Conservation (phyloP, 352 stramenopile species). For the Halophytophthora polymorphica region DNA sequence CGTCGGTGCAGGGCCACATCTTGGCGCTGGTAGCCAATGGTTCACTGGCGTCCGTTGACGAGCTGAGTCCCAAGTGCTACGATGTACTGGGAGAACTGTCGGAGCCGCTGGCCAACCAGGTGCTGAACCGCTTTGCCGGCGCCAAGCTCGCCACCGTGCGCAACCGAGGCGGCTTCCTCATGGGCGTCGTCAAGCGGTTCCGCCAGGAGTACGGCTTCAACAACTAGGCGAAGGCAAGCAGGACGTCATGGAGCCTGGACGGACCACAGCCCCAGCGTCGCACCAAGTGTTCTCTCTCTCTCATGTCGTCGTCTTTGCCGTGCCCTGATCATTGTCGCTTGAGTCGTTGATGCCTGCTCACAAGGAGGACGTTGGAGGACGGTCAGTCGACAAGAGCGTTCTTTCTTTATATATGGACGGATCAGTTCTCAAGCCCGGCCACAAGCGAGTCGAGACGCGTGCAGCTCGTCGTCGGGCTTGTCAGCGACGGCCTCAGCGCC, state of each 20-base stretch:
- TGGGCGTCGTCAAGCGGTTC: conserved; percentile 77
- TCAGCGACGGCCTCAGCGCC: background rate
- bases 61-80: conserved; percentile 80
- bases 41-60: conserved; percentile 59
- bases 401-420: background rate
- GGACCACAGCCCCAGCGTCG: no score
- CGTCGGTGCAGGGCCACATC: conserved; percentile 69
- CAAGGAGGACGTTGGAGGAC: no score
- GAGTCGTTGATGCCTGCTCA: no score
- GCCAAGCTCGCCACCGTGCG: conserved; percentile 68
- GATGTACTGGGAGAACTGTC: conserved; percentile 74
- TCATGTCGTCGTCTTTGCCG: no score
- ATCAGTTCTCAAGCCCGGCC: no score
- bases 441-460: no score
- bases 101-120: conserved; percentile 70
- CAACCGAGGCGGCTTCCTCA: conserved; percentile 80
- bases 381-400: background rate
- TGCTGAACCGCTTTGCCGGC: conserved; percentile 67
- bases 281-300: no score
- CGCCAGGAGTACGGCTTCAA: conserved; percentile 79
- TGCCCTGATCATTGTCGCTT: no score
- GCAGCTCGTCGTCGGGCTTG: no score
- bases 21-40: conserved; percentile 52
- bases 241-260: background rate
- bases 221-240: conserved; percentile 4